A percentile compares a stretch with the other conserved stretches of the same genome.
Conservation (phyloP, 2,329 filamentous ascomycete species). For the Talaromyces atroroseus region DNA sequence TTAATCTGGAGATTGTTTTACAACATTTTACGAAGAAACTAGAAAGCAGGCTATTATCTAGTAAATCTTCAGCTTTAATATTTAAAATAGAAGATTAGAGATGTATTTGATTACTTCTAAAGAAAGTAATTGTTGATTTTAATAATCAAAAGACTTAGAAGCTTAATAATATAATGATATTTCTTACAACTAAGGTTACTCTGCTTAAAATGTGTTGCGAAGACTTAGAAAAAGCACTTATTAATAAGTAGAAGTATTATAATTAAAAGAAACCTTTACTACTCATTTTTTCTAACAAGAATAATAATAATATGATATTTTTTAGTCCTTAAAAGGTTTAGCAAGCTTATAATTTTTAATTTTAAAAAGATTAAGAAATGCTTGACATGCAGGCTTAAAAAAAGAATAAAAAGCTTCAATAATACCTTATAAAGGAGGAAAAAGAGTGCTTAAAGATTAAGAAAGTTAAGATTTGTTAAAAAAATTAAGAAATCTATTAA, state of each 20-base stretch:
- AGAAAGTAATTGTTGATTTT: neutral
- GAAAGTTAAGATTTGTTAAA: neutral
- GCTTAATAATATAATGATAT: no score
- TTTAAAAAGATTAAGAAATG: neutral
- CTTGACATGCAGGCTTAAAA: neutral
- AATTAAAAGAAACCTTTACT: neutral
- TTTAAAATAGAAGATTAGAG: no score
- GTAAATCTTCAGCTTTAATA: no score
- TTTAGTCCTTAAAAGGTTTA: neutral
- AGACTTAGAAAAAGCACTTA: neutral
- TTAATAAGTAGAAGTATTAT: neutral
- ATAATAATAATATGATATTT: neutral
- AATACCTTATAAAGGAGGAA: neutral
- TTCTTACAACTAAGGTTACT: neutral
- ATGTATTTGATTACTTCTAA: no score
- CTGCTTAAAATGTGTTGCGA: neutral
- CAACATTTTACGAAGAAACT: no score
- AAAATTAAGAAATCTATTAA: neutral
- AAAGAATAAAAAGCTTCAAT: conserved; percentile 1
- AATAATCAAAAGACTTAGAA: neutral
- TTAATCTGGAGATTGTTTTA: no score
- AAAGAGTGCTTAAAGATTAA: neutral
- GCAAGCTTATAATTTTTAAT: neutral
- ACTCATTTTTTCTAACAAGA: neutral
- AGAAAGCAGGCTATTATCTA: no score